Conservation (phyloP, 805 yeast genomes). For the Wickerhamomyces xylosicus region DNA sequence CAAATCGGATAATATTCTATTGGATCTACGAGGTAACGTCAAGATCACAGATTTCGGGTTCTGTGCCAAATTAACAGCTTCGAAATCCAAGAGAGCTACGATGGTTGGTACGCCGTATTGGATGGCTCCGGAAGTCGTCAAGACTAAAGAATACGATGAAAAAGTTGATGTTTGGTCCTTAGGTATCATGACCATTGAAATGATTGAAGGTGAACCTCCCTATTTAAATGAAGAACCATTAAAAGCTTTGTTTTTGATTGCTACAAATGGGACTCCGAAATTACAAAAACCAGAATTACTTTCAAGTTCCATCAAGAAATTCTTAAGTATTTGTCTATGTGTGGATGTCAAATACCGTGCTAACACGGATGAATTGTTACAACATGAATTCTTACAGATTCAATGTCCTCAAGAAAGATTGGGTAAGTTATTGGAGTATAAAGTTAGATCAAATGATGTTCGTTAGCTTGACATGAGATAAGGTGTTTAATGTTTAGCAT, state of each 20-base stretch:
- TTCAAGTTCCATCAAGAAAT: constrained; percentile 52
- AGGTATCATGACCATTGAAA: constrained; percentile 96
- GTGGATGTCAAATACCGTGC: constrained; percentile 93
- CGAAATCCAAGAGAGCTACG: constrained; percentile 82
- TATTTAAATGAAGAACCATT: constrained; percentile 93
- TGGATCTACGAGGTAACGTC: constrained; percentile 78
- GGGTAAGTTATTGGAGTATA: constrained; percentile 42
- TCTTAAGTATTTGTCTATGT: constrained; percentile 79
- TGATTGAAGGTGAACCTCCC: constrained; percentile 99
- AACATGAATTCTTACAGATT: constrained; percentile 60
- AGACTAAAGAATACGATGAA: constrained; percentile 90
- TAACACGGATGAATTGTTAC: constrained; percentile 78
- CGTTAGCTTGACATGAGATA: too few relatives aligned
- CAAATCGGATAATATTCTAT: constrained; percentile 84
- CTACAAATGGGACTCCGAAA: constrained; percentile 93
- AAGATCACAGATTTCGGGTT: constrained; percentile 94
- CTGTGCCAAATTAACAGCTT: constrained; percentile 86
- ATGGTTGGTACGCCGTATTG: constrained; percentile 99
- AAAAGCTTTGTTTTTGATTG: constrained; percentile 86
- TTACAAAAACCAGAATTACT: constrained; percentile 81
- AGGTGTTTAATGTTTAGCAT: too few relatives aligned
- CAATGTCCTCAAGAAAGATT: constrained; percentile 53
- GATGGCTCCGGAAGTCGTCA: constrained; percentile 99
- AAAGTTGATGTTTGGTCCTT: constrained; percentile 97
- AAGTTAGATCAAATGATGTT: too few relatives aligned